Evolutionary conservation across 306 rosid species (phyloP), one percentile per base, ranked within the genome.

Genomic region (Sphenostylis stenocarpa): DNA sequence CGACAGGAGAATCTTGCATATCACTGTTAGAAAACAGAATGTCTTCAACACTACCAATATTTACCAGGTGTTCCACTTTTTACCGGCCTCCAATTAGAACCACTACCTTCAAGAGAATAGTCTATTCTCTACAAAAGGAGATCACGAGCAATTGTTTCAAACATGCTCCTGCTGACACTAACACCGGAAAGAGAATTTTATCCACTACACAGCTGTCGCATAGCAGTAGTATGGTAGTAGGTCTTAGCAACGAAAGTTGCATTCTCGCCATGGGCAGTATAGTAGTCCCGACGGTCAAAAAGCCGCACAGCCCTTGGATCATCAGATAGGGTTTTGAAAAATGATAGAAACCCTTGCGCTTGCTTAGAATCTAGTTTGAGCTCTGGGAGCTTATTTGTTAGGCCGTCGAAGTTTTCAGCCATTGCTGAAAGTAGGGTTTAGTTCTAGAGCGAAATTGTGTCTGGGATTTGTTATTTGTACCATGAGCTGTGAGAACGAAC

Each of bases 31-130:
- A 92, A 82, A 95, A 95, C 74, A 95, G 84, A 82, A 91, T 85
- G 66, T 91, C 97, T 88, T 95, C 97, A 41, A 95, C 92, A 63
- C 92, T 88, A 70, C 96, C 90, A 60, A 95, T 87, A 87, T 92
- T n/a, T 95, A 36, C 99, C 99, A 79, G 99, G 99, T 4, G 97
- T 89, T 75, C 99, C 99, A 84, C 88, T 88, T 88, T 91, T 92
- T 57, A 85, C 81, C 72, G 87, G 88, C 76, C 85, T 91, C 99
- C 99, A 95, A 49, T 84, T 90, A 39, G 94, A 95, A 76, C 97
- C 92, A 80, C 96, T 89, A 2, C 97, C 99, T 90, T 90, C 97
- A 43, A 95, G 85, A 36, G 93, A 84, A 84, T 92, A 97, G 83
- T 92, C 97, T 41, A 91, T 92, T 88, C 97, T 91, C 85, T 95